Conservation (phyloP, 192 early-diverging fungal genomes). For the Podila verticillata region DNA sequence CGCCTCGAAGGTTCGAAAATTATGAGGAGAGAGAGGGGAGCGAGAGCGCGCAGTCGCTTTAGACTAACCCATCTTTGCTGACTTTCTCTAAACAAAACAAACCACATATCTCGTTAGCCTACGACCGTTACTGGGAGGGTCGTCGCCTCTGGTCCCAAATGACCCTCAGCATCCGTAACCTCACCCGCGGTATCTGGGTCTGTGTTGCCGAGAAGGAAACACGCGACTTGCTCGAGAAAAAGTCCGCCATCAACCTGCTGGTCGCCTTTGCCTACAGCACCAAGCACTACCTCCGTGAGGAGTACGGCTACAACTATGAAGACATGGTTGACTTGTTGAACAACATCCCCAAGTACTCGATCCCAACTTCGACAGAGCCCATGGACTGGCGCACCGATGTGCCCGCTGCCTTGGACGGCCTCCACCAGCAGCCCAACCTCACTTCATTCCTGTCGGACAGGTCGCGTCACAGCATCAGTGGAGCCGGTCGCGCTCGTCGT, state of each 20-base stretch:
- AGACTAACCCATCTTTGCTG: background rate
- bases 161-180: slow-evolving; percentile 71
- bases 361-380: slow-evolving; percentile 13
- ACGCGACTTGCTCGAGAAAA: slow-evolving; percentile 69
- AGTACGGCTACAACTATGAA: slow-evolving; percentile 67
- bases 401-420: background rate
- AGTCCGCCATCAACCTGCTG: slow-evolving; percentile 73
- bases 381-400: slow-evolving; percentile 23
- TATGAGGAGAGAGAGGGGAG: no score
- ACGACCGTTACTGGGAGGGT: slow-evolving; percentile 88
- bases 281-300: slow-evolving; percentile 85
- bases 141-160: slow-evolving; percentile 80
- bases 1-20: background rate
- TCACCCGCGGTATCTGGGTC: slow-evolving; percentile 82
- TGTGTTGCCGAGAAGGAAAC: slow-evolving; percentile 54
- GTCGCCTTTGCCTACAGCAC: slow-evolving; percentile 78
- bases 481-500: slow-evolving; percentile 13
- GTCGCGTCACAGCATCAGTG: background rate
- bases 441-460: background rate
- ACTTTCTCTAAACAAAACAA: slow-evolving; percentile 30
- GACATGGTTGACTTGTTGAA: slow-evolving; percentile 73
- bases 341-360: slow-evolving; percentile 54
- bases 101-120: background rate
- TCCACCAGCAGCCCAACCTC: slow-evolving; percentile 4
- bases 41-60: no score